Base-by-base conservation (phyloP, 768 basidiomycete genomes). In the Suillus decipiens region DNA sequence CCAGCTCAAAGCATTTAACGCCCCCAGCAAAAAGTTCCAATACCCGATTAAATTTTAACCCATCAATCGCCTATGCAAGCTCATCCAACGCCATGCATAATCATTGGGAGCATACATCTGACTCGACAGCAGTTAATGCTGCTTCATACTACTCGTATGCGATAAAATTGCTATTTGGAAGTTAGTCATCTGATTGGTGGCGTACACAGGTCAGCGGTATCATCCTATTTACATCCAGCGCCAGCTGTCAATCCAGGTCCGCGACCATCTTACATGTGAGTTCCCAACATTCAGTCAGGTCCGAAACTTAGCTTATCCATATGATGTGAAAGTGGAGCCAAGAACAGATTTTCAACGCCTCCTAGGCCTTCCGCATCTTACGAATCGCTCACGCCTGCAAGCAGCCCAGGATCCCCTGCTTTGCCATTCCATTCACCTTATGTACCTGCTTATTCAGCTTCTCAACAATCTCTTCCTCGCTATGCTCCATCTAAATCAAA, bases 121-220 rank as follows among this genome's bases (percentile, higher is more conserved):
- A 64, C 31, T 69, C 67, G n/a, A 66, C 62, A 24, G 59, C 66
- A n/a, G 51, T 66, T 2, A 63, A 70, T 50, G 65, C 82, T 1
- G 65, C 78, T 17, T 76, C 83, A 3, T 80, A 89, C 36, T 90
- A 90, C 77, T 86, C 83, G 89, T 85, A 67, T 56, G 81, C 66
- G 1, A 31, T 31, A n/a, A 36, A 45, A 14, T 57, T 28, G 8
- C 28, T 39, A 41, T 57, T 41, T 61, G 11, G 31, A 41, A 36
- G 28, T 19, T 33, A 11, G 24, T 60, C 37, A 42, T 36, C 36
- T 33, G 55, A 34, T 19, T 67, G 28, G 66, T 37, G 19, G 33
- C 57, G 11, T 56, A 28, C 60, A 37, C 66, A 86, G 86, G 67
- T 80, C 84, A 59, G 80, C 86, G 41, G 83, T 88, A 24, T 84